A percentile compares a stretch with the other conserved stretches of the same genome.
Conservation (phyloP, 2,329 filamentous ascomycete genomes). For the Aspergillus fumigatiaffinis region DNA sequence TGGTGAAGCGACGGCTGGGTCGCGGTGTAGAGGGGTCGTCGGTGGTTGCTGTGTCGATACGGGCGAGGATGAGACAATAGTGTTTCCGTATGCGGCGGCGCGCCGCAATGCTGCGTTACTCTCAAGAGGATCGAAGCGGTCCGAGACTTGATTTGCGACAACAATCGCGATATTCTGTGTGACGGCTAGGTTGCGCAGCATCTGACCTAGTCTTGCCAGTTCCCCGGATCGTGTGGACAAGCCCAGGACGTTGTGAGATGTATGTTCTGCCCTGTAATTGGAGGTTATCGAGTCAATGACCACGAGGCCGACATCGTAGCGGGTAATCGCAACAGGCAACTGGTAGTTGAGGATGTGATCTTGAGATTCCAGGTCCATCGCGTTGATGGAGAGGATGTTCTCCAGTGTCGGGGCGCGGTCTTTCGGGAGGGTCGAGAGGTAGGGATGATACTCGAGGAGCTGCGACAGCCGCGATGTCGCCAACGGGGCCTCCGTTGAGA, state of each 20-base stretch:
- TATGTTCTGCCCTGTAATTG: conserved; percentile 85
- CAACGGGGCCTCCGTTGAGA: conserved; percentile 85
- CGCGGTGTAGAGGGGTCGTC: conserved; percentile 13
- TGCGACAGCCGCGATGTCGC: conserved; percentile 78
- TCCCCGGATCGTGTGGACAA: conserved; percentile 75
- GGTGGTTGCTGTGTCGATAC: conserved; percentile 4
- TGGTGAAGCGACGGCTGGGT: conserved; percentile 17
- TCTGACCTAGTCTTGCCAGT: conserved; percentile 68
- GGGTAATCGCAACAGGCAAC: conserved; percentile 75
- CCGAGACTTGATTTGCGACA: conserved; percentile 91
- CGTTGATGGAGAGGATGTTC: conserved; percentile 73
- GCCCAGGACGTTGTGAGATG: conserved; percentile 37
- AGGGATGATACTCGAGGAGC: conserved; percentile 65
- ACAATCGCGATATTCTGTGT: conserved; percentile 76
- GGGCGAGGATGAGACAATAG: conserved; percentile 10
- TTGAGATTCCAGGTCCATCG: conserved; percentile 87
- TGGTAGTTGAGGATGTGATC: conserved; percentile 94
- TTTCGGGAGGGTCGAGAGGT: conserved; percentile 47
- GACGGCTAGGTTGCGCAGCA: conserved; percentile 71
- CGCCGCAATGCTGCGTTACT: conserved; percentile 7
- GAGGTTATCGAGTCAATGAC: conserved; percentile 90
- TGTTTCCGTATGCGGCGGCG: conserved; percentile 5
- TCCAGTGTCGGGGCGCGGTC: conserved; percentile 61
- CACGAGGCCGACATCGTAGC: conserved; percentile 74
- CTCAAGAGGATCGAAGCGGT: conserved; percentile 61